Conservation (phyloP, 2,329 filamentous ascomycete genomes). For the Chalaropsis thielavioides region DNA sequence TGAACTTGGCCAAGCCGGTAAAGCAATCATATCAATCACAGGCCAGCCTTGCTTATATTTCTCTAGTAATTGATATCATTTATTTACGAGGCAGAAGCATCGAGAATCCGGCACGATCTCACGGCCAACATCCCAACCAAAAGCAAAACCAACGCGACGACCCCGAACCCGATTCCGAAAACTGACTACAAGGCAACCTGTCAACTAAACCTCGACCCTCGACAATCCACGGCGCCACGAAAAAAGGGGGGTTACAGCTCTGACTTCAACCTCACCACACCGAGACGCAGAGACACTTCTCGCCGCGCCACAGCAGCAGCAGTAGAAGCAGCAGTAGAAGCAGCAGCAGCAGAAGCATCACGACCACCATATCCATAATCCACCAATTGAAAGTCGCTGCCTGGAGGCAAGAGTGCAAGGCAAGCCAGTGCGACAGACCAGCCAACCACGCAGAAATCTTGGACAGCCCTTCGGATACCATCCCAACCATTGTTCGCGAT, state of each 20-base stretch:
- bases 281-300: background rate
- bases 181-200: conserved; percentile 1
- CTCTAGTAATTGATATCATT: background rate
- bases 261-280: background rate
- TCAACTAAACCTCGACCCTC: conserved; percentile 6
- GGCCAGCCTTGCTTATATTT: background rate
- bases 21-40: background rate
- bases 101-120: background rate
- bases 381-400: background rate
- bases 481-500: no score
- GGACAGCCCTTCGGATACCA: background rate
- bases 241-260: conserved; percentile 1
- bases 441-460: background rate
- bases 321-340: background rate
- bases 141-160: background rate
- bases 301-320: background rate
- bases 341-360: no score
- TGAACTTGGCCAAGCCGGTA: background rate
- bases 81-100: background rate
- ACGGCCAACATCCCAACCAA: background rate
- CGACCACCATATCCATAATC: no score
- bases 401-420: background rate
- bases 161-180: background rate
- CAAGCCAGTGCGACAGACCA: background rate
- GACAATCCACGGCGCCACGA: background rate